Base-by-base conservation (phyloP, 768 basidiomycete genomes). In the Tulasnella sp. region DNA sequence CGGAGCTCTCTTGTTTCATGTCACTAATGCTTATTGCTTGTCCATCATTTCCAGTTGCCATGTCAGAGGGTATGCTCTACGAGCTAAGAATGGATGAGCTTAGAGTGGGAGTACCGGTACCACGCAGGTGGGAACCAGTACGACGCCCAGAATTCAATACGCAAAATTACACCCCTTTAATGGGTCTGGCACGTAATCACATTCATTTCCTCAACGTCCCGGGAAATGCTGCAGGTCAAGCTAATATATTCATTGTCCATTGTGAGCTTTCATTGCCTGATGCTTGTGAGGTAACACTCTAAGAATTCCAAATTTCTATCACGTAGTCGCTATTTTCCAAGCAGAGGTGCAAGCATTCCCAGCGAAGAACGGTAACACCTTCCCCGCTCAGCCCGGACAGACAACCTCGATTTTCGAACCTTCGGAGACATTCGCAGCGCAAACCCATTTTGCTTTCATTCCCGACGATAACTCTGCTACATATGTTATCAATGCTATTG, bases 141-240 rank as follows among this genome's bases (percentile, higher is more conserved):
- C 71, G 75, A 56, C 66, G 70, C 42, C 67, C 78, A 0, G 73
- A 73, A 20, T 81, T 81, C 60, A 66, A 70, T 24, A 71, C 72
- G 20, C 62, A 57, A 3, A 66, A 65, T 48, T 88, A 88, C 63
- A 63, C 75, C 31, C 81, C 83, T 13, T 78, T 81, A 53, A 79
- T 86, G 74, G 85, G 81, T 0, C 69, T 87, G 32, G 86, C 87
- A 8, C 78, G 86, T 59, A 92, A 92, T 63, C 89, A 92, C 61
- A 70, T 92, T 47, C 77, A 82, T 63, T 90, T 88, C 73, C 69
- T 90, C 20, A 70, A 83, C 54, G 77, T 84, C 1, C 82, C 85
- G 7, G 72, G 69, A 20, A 69, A 73, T 5, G 52, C 75, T n/a
- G 73, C 81, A 16, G 88, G 88, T 9, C 75, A 72, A 34, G 81